Base-by-base conservation (phyloP, 306 rosid genomes). In the Dryas alaskensis region DNA sequence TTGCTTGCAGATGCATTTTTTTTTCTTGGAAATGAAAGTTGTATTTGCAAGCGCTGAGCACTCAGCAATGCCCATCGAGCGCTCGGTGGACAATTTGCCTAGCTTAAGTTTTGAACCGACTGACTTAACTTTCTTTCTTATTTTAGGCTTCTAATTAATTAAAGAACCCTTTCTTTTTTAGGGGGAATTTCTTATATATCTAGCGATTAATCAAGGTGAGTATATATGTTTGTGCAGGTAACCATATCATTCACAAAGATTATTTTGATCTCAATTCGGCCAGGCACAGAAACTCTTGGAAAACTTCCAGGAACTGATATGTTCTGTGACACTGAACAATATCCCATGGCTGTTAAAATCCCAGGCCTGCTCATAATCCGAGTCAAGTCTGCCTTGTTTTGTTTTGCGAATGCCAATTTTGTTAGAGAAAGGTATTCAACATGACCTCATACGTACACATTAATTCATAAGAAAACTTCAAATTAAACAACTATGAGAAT, bases 351-450 rank as follows among this genome's bases (percentile, higher is more conserved):
- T 2, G 64, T 85, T n/a, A 79, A 81, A 62, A 73, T 86, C 81
- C 89, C 93, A 1, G 97, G 93, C 25, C 67, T 85, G 53, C 55
- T 87, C 47, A 79, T 93, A 42, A 48, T 90, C 22, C 88, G 93
- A 16, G 68, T 89, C 76, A 93, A 87, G 65, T 89, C 97, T 68
- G 80, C 89, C 19, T 78, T 87, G 74, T 88, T 90, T 71, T 93
- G 98, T 70, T 93, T 93, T 78, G 98, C 98, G 14, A 93, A 90
- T 81, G 97, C 97, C 65, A 90, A 77, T 70, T 87, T 84, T 78
- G 71, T 87, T 17, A 84, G 78, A 70, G 92, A 93, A 72, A 90
- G 94, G 98, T 90, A 52, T 1, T 31, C 37, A 31, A 31, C 0
- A 31, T 31, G 37, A 31, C 37, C 37, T 31, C 37, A 31, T 31